Evolutionary conservation across 306 rosid species (phyloP).

Genomic region (Crotalaria pallida): DNA sequence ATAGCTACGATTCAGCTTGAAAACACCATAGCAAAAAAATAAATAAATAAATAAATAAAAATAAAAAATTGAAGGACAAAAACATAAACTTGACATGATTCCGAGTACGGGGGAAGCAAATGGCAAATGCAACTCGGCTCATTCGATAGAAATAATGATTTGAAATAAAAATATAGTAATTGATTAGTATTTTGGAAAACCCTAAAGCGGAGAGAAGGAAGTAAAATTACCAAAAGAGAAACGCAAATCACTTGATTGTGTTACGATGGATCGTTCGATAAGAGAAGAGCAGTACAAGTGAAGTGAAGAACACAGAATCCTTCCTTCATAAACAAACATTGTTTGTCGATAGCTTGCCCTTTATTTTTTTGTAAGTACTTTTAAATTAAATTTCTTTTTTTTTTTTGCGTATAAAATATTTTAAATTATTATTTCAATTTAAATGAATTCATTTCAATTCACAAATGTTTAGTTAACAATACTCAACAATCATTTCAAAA

Average conservation of each 20-base stretch:
- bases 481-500: too few species aligned
- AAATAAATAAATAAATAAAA: too few species aligned
- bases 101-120: not conserved
- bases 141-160: not conserved
- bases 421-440: too few species aligned
- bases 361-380: too few species aligned
- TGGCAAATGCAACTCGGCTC: not conserved
- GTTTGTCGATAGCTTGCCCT: not conserved
- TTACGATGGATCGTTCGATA: not conserved
- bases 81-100: not conserved
- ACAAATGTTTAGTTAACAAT: too few species aligned
- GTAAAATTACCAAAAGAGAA: conserved; percentile 21
- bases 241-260: not conserved
- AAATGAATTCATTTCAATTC: too few species aligned
- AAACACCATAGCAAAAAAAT: not conserved
- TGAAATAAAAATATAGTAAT: too few species aligned
- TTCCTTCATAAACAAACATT: not conserved
- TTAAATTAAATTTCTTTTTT: too few species aligned
- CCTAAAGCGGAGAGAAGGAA: conserved; percentile 10
- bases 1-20: not conserved
- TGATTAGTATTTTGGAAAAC: not conserved
- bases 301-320: not conserved
- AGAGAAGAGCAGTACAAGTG: too few species aligned
- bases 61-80: conserved; percentile 1
- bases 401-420: too few species aligned